Conservation (phyloP, 2,329 filamentous ascomycete species). For the Calycina marina region DNA sequence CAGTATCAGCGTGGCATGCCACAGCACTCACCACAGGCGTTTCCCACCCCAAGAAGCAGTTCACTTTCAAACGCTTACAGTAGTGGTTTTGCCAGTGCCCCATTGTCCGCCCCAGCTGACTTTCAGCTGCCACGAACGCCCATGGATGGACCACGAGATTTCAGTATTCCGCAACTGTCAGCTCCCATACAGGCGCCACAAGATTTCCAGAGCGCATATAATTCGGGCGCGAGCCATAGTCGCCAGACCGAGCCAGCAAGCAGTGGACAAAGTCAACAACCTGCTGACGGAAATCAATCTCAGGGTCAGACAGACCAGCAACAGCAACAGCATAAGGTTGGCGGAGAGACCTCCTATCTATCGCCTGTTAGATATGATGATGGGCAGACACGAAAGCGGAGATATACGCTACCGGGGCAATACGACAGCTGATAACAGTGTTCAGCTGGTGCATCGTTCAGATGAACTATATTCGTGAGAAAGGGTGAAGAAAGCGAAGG, state of each 20-base stretch:
- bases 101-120: constrained; percentile 38
- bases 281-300: constrained; percentile 6
- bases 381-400: constrained; percentile 18
- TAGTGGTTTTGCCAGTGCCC: constrained; percentile 37
- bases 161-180: constrained; percentile 38
- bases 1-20: constrained; percentile 29
- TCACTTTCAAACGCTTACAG: constrained; percentile 30
- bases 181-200: constrained; percentile 37
- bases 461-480: too few species aligned
- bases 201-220: constrained; percentile 29
- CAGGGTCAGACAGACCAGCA: constrained; percentile 7
- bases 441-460: too few species aligned
- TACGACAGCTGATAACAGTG: constrained; percentile 13
- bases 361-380: constrained; percentile 15
- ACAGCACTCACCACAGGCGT: constrained; percentile 14
- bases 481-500: too few species aligned
- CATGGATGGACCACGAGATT: constrained; percentile 28
- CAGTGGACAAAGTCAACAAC: constrained; percentile 2
- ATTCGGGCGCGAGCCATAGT: constrained; percentile 12
- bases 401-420: constrained; percentile 15
- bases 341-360: constrained; percentile 15
- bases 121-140: constrained; percentile 33
- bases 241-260: constrained; percentile 11
- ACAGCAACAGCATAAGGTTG: constrained; percentile 13
- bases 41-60: constrained; percentile 16